Evolutionary conservation across 352 stramenopile species (phyloP).

Genomic region (Globisporangium carolinianum): DNA sequence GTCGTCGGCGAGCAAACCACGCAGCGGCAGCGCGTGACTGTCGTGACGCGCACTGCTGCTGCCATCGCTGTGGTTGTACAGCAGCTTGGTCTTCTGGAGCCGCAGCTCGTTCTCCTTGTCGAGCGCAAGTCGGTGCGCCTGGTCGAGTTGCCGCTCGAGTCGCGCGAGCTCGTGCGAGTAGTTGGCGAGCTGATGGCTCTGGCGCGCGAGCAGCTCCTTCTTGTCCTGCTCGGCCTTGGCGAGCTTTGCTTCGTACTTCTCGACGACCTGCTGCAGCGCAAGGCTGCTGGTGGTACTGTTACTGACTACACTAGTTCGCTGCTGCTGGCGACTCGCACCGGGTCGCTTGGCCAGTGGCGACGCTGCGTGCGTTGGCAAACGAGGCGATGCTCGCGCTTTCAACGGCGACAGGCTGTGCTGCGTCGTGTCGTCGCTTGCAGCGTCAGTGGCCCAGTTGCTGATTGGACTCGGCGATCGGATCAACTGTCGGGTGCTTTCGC

Average conservation of each 20-base stretch:
- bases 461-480: too few species aligned
- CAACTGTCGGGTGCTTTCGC: too few species aligned
- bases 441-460: too few species aligned
- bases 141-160: conserved; percentile 61
- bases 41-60: background rate
- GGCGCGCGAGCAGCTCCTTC: conserved; percentile 29
- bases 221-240: conserved; percentile 47
- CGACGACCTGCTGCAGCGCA: conserved; percentile 13
- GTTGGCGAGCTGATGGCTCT: conserved; percentile 58
- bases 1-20: conserved; percentile 31
- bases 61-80: conserved; percentile 24
- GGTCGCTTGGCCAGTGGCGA: conserved; percentile 1
- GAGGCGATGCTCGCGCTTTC: background rate
- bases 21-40: background rate
- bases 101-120: conserved; percentile 58
- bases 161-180: conserved; percentile 62
- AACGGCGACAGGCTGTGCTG: too few species aligned
- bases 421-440: too few species aligned
- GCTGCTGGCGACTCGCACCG: background rate
- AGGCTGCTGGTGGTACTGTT: conserved; percentile 1
- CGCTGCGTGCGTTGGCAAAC: background rate
- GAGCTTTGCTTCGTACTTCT: conserved; percentile 24
- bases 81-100: conserved; percentile 41
- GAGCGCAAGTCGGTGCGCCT: conserved; percentile 30
- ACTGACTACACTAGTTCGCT: background rate